Conservation (phyloP, 306 rosid species). For the Echinosophora koreensis region DNA sequence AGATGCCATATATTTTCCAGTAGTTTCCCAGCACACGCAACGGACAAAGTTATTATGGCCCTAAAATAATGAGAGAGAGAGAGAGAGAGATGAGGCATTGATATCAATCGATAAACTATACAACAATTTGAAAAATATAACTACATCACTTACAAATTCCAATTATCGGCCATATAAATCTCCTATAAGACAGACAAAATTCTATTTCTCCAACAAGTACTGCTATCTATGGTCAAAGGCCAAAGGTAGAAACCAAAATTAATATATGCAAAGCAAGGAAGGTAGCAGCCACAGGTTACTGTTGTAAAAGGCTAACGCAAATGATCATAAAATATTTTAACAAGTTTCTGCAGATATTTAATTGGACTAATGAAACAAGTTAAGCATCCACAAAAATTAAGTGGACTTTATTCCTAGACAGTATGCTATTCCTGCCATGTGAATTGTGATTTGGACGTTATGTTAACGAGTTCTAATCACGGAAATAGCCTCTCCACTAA, state of each 20-base stretch:
- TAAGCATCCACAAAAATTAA: not conserved
- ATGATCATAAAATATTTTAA: not conserved
- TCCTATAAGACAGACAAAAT: not conserved
- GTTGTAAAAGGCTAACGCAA: not conserved
- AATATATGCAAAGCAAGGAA: not conserved
- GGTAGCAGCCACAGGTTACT: not conserved
- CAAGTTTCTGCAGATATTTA: not conserved
- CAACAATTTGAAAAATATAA: not conserved
- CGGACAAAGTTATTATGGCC: slow-evolving; percentile 70
- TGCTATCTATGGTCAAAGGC: not conserved
- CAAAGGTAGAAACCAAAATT: not conserved
- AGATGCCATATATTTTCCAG: slow-evolving; percentile 79
- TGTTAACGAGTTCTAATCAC: not conserved
- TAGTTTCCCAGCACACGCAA: slow-evolving; percentile 76
- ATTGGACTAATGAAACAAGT: not conserved
- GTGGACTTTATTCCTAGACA: not conserved
- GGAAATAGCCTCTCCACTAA: not conserved
- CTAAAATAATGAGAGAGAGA: slow-evolving; percentile 43
- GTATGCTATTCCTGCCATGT: not conserved
- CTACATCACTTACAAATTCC: not conserved
- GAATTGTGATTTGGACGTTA: not conserved
- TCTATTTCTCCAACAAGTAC: not conserved
- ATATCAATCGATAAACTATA: not conserved
- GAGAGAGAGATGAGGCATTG: slow-evolving; percentile 23
- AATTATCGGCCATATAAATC: not conserved